Conservation (phyloP, 306 rosid genomes). For the Vicia villosa region DNA sequence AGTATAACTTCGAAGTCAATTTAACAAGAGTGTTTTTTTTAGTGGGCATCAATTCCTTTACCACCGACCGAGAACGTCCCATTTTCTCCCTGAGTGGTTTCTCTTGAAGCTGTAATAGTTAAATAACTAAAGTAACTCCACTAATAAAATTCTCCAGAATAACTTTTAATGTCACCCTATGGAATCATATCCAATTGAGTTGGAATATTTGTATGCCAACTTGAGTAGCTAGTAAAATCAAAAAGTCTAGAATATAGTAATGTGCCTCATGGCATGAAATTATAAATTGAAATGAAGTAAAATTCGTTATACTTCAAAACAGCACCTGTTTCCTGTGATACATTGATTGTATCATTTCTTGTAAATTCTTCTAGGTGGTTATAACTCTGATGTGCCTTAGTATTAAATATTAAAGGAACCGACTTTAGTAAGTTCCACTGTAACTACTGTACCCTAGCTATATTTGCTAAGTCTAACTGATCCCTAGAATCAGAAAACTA, state of each 20-base stretch:
- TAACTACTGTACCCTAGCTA: too few species aligned
- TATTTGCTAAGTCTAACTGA: too few species aligned
- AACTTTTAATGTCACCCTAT: slow-evolving; percentile 39
- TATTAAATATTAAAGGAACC: too few species aligned
- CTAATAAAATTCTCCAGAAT: slow-evolving; percentile 43
- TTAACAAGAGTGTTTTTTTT: slow-evolving; percentile 17
- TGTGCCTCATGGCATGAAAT: slow-evolving; percentile 28
- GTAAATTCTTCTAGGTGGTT: slow-evolving; percentile 19
- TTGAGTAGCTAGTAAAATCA: slow-evolving; percentile 22
- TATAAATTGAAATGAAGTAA: slow-evolving; percentile 25
- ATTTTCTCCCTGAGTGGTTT: slow-evolving; percentile 15
- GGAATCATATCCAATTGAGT: slow-evolving; percentile 41
- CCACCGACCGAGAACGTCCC: slow-evolving; percentile 20
- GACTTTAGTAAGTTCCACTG: too few species aligned
- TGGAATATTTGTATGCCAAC: slow-evolving; percentile 34
- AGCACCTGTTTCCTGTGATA: slow-evolving; percentile 19
- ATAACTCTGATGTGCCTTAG: slow-evolving; percentile 14
- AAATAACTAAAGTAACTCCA: slow-evolving; percentile 33
- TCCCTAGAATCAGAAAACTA: too few species aligned
- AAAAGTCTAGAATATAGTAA: slow-evolving; percentile 35
- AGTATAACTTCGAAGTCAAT: slow-evolving; percentile 25
- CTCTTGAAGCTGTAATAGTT: slow-evolving; percentile 29
- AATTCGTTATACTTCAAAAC: slow-evolving; percentile 23
- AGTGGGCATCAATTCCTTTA: slow-evolving; percentile 24
- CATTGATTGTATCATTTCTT: slow-evolving; percentile 23